A percentile compares a stretch with the other conserved stretches of the same genome.
Evolutionary conservation across 371 early-diverging fungal species (phyloP).

Genomic region (Phascolomyces articulosus): DNA sequence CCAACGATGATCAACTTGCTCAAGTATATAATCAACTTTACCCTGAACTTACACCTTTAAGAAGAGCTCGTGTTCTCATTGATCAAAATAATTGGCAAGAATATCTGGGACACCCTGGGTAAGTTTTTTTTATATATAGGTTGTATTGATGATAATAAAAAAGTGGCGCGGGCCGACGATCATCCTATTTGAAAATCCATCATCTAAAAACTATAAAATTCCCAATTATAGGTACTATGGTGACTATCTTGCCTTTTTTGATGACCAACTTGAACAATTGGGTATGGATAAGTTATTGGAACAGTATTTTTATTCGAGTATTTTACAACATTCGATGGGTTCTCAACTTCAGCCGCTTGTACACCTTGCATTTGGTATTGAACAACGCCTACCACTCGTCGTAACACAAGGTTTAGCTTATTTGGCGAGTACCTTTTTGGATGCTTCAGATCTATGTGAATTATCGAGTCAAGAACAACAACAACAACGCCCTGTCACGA

Average conservation of each 20-base stretch:
- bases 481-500: background rate
- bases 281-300: conserved; percentile 31
- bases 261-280: conserved; percentile 20
- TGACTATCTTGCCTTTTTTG: conserved; percentile 41
- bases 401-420: conserved; percentile 44
- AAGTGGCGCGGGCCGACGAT: conserved; percentile 1
- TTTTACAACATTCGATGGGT: conserved; percentile 28
- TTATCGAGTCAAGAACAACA: background rate
- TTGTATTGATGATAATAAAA: conserved; percentile 4
- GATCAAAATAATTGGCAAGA: conserved; percentile 8
- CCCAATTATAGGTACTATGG: conserved; percentile 23
- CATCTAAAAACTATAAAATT: too few species aligned
- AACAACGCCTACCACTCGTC: conserved; percentile 28
- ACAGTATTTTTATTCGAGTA: conserved; percentile 26
- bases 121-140: background rate
- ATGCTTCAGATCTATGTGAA: conserved; percentile 11
- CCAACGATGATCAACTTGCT: conserved; percentile 11
- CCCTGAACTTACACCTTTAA: conserved; percentile 4
- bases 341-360: conserved; percentile 46
- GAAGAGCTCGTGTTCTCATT: background rate
- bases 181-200: too few species aligned
- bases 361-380: conserved; percentile 43
- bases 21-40: conserved; percentile 8
- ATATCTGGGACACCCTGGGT: conserved; percentile 4
- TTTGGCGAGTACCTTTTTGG: conserved; percentile 31